phyloP scores from a whole-genome alignment of 169 alveolate species.

The Perkinsus marinus region DNA sequence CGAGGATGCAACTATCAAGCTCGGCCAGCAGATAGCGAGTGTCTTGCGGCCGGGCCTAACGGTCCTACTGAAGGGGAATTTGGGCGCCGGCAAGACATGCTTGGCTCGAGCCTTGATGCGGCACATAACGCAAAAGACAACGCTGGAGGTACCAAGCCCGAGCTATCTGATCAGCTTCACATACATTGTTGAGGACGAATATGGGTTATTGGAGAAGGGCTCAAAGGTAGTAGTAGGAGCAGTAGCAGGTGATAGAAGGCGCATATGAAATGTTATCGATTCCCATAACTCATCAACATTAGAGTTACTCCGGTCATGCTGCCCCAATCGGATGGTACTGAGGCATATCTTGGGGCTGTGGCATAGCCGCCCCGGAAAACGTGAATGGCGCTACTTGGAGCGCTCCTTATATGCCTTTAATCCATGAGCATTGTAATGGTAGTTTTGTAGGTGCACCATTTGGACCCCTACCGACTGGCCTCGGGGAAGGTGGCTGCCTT shows the following conservation, averaged over 20 bases:
- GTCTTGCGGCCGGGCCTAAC: background rate
- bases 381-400: too few relatives aligned
- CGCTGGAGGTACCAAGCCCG: constrained; percentile 5
- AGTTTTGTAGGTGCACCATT: background rate
- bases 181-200: background rate
- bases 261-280: too few relatives aligned
- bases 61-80: background rate
- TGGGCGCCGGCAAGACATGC: constrained; percentile 7
- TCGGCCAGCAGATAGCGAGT: background rate
- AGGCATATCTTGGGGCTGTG: too few relatives aligned
- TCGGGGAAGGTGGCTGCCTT: constrained; percentile 2
- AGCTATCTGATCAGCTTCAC: background rate
- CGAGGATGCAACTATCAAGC: too few relatives aligned
- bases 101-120: background rate
- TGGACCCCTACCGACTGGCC: constrained; percentile 4
- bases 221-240: background rate
- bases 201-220: background rate
- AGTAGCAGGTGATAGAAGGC: background rate
- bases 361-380: too few relatives aligned
- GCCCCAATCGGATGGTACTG: too few relatives aligned
- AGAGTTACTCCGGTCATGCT: too few relatives aligned
- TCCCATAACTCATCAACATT: too few relatives aligned
- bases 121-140: background rate
- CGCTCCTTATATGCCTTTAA: background rate
- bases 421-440: background rate